phyloP scores from a whole-genome alignment of 2,329 filamentous ascomycete genomes.

The Beauveria scarabaeidicola region DNA sequence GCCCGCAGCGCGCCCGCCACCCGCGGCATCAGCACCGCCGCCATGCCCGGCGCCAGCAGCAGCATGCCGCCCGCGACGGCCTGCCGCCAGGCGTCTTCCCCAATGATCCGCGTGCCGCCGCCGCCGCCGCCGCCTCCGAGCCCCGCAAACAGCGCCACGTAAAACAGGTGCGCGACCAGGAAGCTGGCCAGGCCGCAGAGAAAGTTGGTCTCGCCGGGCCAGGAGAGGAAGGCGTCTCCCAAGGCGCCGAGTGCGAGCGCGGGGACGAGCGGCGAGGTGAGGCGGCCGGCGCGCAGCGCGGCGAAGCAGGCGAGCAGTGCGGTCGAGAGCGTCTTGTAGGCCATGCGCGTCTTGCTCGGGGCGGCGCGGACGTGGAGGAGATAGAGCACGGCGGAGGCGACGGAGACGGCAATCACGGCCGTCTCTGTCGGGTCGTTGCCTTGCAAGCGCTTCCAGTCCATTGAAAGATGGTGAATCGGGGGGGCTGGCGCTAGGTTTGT shows the following conservation, averaged over 20 bases:
- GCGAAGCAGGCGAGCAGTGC: slow-evolving; percentile 20
- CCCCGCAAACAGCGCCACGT: slow-evolving; percentile 21
- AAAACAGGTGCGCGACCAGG: slow-evolving; percentile 25
- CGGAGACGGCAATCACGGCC: slow-evolving; percentile 10
- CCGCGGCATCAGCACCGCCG: slow-evolving; percentile 19
- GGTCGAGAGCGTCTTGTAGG: slow-evolving; percentile 24
- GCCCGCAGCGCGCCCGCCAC: slow-evolving; percentile 17
- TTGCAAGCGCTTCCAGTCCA: background rate
- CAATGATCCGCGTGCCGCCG: slow-evolving; percentile 11
- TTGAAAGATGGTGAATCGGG: background rate
- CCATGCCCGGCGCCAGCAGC: slow-evolving; percentile 20
- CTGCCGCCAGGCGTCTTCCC: slow-evolving; percentile 13
- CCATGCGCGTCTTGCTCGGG: slow-evolving; percentile 21
- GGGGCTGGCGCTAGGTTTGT: background rate
- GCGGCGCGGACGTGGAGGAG: slow-evolving; percentile 13
- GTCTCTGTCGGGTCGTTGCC: background rate
- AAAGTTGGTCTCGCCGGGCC: slow-evolving; percentile 24
- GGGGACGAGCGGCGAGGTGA: slow-evolving; percentile 14
- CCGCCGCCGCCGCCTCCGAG: background rate
- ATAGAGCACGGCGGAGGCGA: slow-evolving; percentile 15
- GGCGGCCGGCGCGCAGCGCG: slow-evolving; percentile 12
- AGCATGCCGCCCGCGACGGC: slow-evolving; percentile 15
- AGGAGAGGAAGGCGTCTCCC: slow-evolving; percentile 30
- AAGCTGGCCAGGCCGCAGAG: slow-evolving; percentile 26
- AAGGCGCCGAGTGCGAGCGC: slow-evolving; percentile 24